These are phyloP conservation scores for Sarcodon aspratus DNA, from an alignment of 768 basidiomycete genomes.

Conservation along the genomic window DNA sequence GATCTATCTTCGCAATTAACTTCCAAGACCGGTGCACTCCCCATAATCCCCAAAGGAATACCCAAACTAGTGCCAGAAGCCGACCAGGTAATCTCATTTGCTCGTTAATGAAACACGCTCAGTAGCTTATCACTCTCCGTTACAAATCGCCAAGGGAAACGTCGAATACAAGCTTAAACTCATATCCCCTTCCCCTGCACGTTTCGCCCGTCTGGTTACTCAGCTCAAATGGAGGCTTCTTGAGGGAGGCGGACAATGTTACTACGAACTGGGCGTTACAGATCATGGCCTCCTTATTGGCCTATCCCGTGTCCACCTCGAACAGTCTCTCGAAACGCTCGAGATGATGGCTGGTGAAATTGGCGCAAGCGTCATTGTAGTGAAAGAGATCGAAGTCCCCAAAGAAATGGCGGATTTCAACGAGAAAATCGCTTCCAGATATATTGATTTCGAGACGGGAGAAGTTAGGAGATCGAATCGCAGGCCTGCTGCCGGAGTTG, in stretches of 20 bases:
- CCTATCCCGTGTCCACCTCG: constrained; percentile 60
- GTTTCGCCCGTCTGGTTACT: constrained; percentile 78
- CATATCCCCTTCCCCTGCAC: constrained; percentile 61
- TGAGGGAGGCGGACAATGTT: constrained; percentile 42
- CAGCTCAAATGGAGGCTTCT: constrained; percentile 88
- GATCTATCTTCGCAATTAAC: constrained; percentile 14
- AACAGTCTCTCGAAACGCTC: constrained; percentile 74
- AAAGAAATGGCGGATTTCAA: constrained; percentile 29
- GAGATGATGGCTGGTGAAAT: constrained; percentile 93
- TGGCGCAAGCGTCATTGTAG: constrained; percentile 83
- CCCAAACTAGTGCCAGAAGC: constrained; percentile 69
- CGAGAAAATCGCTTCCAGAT: constrained; percentile 20
- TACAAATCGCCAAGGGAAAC: constrained; percentile 44
- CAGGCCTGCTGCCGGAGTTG: constrained; percentile 9
- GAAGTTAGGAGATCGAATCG: constrained; percentile 21
- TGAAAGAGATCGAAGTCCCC: constrained; percentile 80
- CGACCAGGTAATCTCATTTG: constrained; percentile 35
- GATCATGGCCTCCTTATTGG: constrained; percentile 87
- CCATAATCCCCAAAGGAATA: constrained; percentile 17
- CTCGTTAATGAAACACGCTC: background rate
- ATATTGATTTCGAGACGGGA: constrained; percentile 20
- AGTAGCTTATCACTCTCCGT: background rate
- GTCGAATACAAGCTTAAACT: constrained; percentile 94
- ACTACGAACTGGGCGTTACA: constrained; percentile 54
- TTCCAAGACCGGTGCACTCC: background rate